Evolutionary conservation across 257 asterid species (phyloP).

Genomic region (Nicotiana sylvestris): DNA sequence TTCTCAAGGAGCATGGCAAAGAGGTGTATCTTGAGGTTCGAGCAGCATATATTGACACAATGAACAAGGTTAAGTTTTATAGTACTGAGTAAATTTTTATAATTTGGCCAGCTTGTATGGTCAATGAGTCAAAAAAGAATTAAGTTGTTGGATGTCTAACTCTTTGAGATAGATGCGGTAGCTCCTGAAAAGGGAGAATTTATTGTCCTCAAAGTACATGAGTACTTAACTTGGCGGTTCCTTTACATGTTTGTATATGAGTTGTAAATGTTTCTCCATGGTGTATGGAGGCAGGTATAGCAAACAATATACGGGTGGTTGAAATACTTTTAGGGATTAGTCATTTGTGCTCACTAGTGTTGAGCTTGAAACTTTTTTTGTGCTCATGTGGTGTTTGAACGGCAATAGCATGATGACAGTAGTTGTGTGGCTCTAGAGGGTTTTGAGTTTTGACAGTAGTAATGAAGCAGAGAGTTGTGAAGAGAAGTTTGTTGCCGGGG

Average conservation of each 20-base stretch:
- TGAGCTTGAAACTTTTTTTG: no score
- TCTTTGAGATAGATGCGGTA: not conserved
- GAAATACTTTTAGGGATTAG: no score
- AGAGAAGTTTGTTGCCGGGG: no score
- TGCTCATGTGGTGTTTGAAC: no score
- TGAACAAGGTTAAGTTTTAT: slow-evolving; percentile 70
- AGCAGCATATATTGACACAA: slow-evolving; percentile 94
- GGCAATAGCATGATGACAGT: no score
- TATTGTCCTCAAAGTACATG: not conserved
- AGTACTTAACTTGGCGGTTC: slow-evolving; percentile 9
- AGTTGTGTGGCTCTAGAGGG: no score
- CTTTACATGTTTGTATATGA: not conserved
- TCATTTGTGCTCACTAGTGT: no score
- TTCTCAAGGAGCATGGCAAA: slow-evolving; percentile 92
- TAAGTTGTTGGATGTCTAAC: not conserved
- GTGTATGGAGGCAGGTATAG: not conserved
- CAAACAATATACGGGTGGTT: not conserved
- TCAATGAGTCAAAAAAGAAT: not conserved
- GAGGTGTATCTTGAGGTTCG: slow-evolving; percentile 88
- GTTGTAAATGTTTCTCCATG: not conserved
- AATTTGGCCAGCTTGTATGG: not conserved
- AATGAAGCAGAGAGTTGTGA: no score
- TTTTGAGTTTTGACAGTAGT: no score
- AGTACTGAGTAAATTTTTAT: not conserved
- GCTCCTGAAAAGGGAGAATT: not conserved